Percentiles rank a stretch among this genome's conserved stretches.
Evolutionary conservation across 441 rosid genomes (phyloP).

Genomic region (Erysimum cheiri): DNA sequence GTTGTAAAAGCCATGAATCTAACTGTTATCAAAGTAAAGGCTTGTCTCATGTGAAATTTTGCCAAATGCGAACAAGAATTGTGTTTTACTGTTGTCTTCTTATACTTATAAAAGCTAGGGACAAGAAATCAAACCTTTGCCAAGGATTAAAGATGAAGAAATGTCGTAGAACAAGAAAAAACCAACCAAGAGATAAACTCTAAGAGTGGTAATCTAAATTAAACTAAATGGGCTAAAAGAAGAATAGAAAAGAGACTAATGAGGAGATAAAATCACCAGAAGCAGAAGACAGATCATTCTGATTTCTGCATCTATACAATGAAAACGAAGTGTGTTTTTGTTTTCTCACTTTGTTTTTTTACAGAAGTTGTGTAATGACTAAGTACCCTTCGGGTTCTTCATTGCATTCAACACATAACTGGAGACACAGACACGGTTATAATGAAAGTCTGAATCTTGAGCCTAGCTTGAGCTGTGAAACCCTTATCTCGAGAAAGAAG

Average conservation of each 20-base stretch:
- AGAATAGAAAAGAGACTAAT: neutral
- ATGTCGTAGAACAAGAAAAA: slow-evolving; percentile 9
- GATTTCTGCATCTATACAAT: slow-evolving; percentile 36
- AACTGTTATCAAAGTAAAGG: slow-evolving; percentile 22
- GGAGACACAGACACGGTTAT: slow-evolving; percentile 18
- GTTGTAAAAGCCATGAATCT: slow-evolving; percentile 34
- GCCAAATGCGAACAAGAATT: slow-evolving; percentile 16
- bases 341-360: slow-evolving; percentile 26
- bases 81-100: neutral
- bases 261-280: slow-evolving; percentile 24
- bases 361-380: slow-evolving; percentile 35
- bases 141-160: slow-evolving; percentile 7
- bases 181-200: neutral
- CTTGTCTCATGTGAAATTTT: slow-evolving; percentile 31
- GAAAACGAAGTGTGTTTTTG: slow-evolving; percentile 12
- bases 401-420: slow-evolving; percentile 28
- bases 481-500: slow-evolving; percentile 4
- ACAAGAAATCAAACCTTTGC: neutral
- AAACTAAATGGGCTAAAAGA: slow-evolving; percentile 18
- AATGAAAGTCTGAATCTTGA: slow-evolving; percentile 7
- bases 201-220: slow-evolving; percentile 13
- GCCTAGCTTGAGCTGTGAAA: slow-evolving; percentile 29
- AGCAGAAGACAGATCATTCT: slow-evolving; percentile 34
- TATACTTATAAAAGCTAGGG: neutral
- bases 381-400: slow-evolving; percentile 37